These are phyloP conservation scores for Balamuthia mandrillaris DNA, from an alignment of 208 protist genomes.

Conservation along the genomic window DNA sequence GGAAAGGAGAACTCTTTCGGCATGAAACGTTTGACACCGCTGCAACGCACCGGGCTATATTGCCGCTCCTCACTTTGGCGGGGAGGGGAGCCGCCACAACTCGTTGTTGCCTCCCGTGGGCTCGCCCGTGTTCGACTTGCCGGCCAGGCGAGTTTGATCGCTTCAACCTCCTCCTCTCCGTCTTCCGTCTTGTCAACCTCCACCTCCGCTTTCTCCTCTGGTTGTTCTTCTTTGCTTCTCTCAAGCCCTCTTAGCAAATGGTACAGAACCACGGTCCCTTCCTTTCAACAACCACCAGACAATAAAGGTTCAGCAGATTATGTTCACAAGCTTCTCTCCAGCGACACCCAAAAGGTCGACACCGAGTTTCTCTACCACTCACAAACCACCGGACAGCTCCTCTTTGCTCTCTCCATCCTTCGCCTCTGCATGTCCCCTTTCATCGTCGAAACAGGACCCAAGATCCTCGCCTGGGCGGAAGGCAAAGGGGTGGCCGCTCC, in stretches of 20 bases:
- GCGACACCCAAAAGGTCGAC: background rate
- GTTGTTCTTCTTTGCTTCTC: background rate
- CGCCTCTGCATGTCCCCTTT: background rate
- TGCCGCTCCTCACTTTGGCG: too few species aligned
- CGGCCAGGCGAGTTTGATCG: background rate
- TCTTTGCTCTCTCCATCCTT: constrained; percentile 3
- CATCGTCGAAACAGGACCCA: background rate
- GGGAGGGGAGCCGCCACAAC: too few species aligned
- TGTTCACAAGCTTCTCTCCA: background rate
- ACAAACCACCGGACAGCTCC: background rate
- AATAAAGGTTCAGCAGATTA: background rate
- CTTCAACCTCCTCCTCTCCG: background rate
- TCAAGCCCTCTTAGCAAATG: background rate
- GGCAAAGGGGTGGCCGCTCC: background rate
- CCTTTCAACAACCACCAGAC: background rate
- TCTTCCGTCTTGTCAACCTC: background rate
- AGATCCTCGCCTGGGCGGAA: background rate
- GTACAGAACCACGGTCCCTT: background rate
- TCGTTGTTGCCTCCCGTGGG: background rate
- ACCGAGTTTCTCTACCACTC: background rate
- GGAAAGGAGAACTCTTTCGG: too few species aligned
- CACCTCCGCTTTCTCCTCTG: background rate
- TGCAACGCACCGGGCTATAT: too few species aligned
- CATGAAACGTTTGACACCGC: too few species aligned
- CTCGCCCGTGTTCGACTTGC: background rate